Evolutionary conservation across 1,284 basidiomycete genomes (phyloP), one percentile per base, ranked within the genome.

Genomic region (Leccinum brunneo-olivaceum): DNA sequence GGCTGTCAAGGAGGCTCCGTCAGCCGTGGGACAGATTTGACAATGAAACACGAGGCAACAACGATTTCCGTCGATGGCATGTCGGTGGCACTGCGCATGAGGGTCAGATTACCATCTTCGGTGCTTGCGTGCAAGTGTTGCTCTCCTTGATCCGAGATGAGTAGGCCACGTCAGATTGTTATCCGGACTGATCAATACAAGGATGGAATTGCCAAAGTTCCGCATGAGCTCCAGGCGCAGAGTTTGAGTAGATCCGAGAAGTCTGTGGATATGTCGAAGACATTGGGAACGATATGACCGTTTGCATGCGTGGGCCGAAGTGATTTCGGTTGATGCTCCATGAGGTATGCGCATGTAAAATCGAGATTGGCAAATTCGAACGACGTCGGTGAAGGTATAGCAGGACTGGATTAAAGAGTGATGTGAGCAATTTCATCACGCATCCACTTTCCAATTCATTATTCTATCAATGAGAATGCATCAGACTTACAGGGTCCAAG

Each of bases 41-140:
- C 46, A 41, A 29, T 20, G 43, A 16, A 64, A 64, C 62, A 64
- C 47, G 62, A 64, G 60, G 57, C 47, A 43, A 15, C 15, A 41
- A 47, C 35, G 37, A 44, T 35, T 46, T 20, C 43, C 34, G 30
- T 40, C 39, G 7, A 39, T 21, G 27, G 45, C 36, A 39, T 38
- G 45, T 45, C 12, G 19, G 36, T 44, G 43, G 35, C 34, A 43
- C 15, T 15, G 49, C 28, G 23, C 41, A 12, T 41, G 38, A 21
- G 28, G 8, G 23, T 24, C 15, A 23, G 2, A 34, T 43, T 44
- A 20, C 53, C 36, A 45, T 50, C 23, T 30, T 39, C n/a, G 44
- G 33, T 35, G 34, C 24, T 30, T 21, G 40, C 15, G 32, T 48
- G 43, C 39, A 32, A 6, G 40, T 21, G 34, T 33, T 45, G 34